Base-by-base conservation (phyloP, 441 rosid species). In the Gossypium davidsonii region DNA sequence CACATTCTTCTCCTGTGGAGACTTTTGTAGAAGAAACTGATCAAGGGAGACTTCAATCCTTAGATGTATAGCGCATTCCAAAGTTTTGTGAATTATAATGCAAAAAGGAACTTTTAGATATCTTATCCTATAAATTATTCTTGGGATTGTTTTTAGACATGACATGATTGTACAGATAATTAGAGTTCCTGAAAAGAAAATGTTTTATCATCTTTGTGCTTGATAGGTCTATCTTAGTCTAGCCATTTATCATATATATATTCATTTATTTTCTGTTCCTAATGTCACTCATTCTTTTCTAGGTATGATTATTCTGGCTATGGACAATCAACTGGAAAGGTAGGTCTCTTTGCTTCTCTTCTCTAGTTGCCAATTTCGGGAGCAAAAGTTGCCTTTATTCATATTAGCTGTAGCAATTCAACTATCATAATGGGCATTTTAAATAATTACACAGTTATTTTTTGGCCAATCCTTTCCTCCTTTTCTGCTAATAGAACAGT, bases 271-370 rank as follows among this genome's bases (percentile, higher is more conserved):
- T 42, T 39, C 26, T 39, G 63, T 51, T 67, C 61, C 64, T 78
- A 73, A 72, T 74, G 37, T 60, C 20, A 44, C 12, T 12, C 15
- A 17, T 21, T 11, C 9, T 72, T 74, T 73, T 58, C 48, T 78
- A 89, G 94, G 84, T 89, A 87, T 78, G 94, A 89, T 76, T 89
- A 89, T 74, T 89, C 94, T 61, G 94, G 94, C 53, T 89, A 89
- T 74, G 94, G 94, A 56, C 94, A 85, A 71, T 89, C 94, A 28
- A 85, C 89, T 37, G 94, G 94, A 79, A 89, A 87, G 91, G 91
- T 93, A 46, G 37, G 86, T 63, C 66, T 10, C 39, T 64, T 12
- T 58, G 68, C 77, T 76, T 66, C 48, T 18, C 52, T 20, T 6
- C 71, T 75, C 75, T 37, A 44, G 44, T 78, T 80, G 60, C 28